A percentile compares a stretch with the other conserved stretches of the same genome.
phyloP scores from a whole-genome alignment of 2,329 filamentous ascomycete genomes.

The Pyricularia sp. region DNA sequence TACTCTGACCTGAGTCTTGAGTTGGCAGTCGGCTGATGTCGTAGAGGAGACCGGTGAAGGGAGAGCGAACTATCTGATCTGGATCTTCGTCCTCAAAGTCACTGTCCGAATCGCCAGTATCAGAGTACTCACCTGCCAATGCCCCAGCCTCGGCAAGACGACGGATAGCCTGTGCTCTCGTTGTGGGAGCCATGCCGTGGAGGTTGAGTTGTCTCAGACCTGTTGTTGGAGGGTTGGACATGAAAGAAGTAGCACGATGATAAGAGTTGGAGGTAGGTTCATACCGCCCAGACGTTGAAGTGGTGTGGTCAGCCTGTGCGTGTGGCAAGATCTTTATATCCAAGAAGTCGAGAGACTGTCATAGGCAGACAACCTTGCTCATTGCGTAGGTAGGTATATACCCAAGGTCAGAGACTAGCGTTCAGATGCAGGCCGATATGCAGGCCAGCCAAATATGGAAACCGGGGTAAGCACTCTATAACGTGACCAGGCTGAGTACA shows the following conservation, averaged over 20 bases:
- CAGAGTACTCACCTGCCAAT: slow-evolving; percentile 8
- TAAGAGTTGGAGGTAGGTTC: too few species aligned
- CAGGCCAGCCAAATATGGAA: too few species aligned
- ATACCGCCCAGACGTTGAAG: slow-evolving; percentile 7
- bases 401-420: too few species aligned
- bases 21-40: slow-evolving; percentile 12
- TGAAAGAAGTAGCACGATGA: too few species aligned
- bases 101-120: slow-evolving; percentile 14
- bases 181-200: slow-evolving; percentile 26
- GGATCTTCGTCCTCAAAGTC: slow-evolving; percentile 21
- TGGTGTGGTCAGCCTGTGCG: neutral
- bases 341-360: too few species aligned
- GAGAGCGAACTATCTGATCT: slow-evolving; percentile 18
- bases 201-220: slow-evolving; percentile 32
- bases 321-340: too few species aligned
- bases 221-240: slow-evolving; percentile 19
- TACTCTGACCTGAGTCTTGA: neutral
- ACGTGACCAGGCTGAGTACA: too few species aligned
- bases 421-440: too few species aligned
- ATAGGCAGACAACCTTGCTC: too few species aligned
- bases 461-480: too few species aligned
- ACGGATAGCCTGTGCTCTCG: slow-evolving; percentile 20
- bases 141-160: slow-evolving; percentile 14
- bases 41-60: slow-evolving; percentile 22
- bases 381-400: too few species aligned